A percentile compares a stretch with the other conserved stretches of the same genome.
Conservation (phyloP, 2,329 filamentous ascomycete species). For the Helminthosporium solani region DNA sequence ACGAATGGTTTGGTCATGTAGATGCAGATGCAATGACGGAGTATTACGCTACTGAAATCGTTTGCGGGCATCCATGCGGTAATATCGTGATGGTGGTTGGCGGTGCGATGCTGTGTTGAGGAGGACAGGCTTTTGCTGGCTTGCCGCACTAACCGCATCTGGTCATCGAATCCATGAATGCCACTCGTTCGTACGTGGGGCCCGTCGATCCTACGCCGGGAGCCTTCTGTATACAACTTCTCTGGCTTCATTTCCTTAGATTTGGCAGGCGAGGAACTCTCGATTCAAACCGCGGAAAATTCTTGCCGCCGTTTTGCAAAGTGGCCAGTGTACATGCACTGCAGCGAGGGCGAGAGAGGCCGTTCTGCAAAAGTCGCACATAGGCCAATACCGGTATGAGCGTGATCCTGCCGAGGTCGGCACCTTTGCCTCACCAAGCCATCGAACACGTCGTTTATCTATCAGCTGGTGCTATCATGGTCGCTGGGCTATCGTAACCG, state of each 20-base stretch:
- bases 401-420: conserved; percentile 6
- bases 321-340: conserved; percentile 5
- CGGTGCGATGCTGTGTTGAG: conserved; percentile 4
- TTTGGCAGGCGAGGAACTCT: conserved; percentile 9
- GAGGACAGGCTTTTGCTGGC: neutral
- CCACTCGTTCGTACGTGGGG: conserved; percentile 5
- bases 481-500: conserved; percentile 12
- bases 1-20: too few species aligned
- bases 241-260: conserved; percentile 8
- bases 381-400: neutral
- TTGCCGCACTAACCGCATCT: conserved; percentile 2
- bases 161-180: conserved; percentile 5
- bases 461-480: conserved; percentile 11
- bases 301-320: neutral
- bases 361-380: conserved; percentile 1
- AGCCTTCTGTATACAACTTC: neutral
- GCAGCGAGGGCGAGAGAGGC: conserved; percentile 2
- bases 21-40: too few species aligned
- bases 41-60: neutral
- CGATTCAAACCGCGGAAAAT: conserved; percentile 7
- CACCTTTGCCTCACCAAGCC: conserved; percentile 3
- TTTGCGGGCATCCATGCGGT: conserved; percentile 4
- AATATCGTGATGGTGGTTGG: neutral
- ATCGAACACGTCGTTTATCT: conserved; percentile 14
- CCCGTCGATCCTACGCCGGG: conserved; percentile 2